Percentiles rank a stretch among this genome's conserved stretches.
Conservation (phyloP, 352 stramenopile species). For the Globisporangium mamillatum region DNA sequence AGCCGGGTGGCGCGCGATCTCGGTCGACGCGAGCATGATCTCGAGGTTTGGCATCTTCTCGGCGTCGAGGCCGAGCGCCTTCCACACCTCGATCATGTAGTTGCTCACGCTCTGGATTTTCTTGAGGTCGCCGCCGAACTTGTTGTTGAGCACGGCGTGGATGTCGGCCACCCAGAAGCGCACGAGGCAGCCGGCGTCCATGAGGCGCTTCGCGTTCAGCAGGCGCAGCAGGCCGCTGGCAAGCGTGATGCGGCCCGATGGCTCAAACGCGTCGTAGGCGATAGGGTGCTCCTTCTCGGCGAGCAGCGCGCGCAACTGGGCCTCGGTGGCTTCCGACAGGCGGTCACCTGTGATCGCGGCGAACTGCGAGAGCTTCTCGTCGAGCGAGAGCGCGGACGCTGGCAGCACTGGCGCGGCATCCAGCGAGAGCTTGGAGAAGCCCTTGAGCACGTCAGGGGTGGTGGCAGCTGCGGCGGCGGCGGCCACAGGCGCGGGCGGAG, state of each 20-base stretch:
- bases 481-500: conserved; percentile 35
- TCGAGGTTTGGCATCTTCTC: conserved; percentile 91
- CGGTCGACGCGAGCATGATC: conserved; percentile 97
- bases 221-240: conserved; percentile 92
- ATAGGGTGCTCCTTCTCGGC: conserved; percentile 79
- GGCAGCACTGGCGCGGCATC: conserved; percentile 22
- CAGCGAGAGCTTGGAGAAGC: conserved; percentile 55
- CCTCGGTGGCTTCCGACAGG: conserved; percentile 42
- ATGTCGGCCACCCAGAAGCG: conserved; percentile 99
- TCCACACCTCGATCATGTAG: conserved; percentile 99
- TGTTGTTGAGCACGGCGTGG: conserved; percentile 99
- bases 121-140: conserved; percentile 97
- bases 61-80: conserved; percentile 95
- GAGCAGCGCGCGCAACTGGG: conserved; percentile 81
- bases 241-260: conserved; percentile 98
- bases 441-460: conserved; percentile 30
- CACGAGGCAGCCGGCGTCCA: conserved; percentile 92
- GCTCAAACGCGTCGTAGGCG: conserved; percentile 98
- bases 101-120: conserved; percentile 93
- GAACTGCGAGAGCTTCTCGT: conserved; percentile 65
- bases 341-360: conserved; percentile 48
- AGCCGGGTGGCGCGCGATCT: conserved; percentile 86
- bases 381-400: conserved; percentile 38
- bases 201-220: conserved; percentile 94
- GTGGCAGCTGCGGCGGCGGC: conserved; percentile 18